A percentile compares a stretch with the other conserved stretches of the same genome.
These are phyloP conservation scores for Yamadazyma dendronema DNA, from an alignment of 1,139 yeast species.

Conservation along the genomic window DNA sequence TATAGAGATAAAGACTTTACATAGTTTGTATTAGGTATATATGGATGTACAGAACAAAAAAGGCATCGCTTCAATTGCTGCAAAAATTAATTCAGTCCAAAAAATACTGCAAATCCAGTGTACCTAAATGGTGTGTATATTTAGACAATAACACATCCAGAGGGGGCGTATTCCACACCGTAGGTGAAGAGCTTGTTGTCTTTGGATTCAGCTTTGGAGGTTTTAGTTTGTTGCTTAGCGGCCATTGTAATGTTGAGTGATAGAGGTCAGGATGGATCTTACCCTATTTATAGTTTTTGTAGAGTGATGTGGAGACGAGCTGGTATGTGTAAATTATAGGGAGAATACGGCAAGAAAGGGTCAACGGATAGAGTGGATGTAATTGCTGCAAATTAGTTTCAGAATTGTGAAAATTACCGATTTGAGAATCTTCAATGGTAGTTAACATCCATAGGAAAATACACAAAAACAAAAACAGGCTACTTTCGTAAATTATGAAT, in stretches of 20 bases:
- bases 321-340: too few relatives aligned
- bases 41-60: too few relatives aligned
- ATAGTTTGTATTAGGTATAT: too few relatives aligned
- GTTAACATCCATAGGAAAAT: not conserved
- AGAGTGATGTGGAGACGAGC: too few relatives aligned
- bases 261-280: not conserved
- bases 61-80: too few relatives aligned
- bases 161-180: slow-evolving; percentile 7
- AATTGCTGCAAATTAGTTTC: not conserved
- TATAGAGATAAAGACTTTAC: too few relatives aligned
- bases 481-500: too few relatives aligned
- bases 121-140: too few relatives aligned
- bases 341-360: too few relatives aligned
- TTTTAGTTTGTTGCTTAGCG: slow-evolving; percentile 13
- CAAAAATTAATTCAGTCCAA: too few relatives aligned
- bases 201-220: slow-evolving; percentile 12
- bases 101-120: not conserved
- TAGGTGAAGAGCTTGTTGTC: slow-evolving; percentile 10
- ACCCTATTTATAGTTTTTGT: not conserved
- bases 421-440: slow-evolving; percentile 1
- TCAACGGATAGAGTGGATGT: not conserved
- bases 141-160: slow-evolving; percentile 14
- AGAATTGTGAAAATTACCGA: slow-evolving; percentile 2
- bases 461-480: too few relatives aligned
- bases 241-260: slow-evolving; percentile 11